These are phyloP conservation scores for Hypericum perforatum DNA, from an alignment of 345 rosid genomes.

Conservation along the genomic window DNA sequence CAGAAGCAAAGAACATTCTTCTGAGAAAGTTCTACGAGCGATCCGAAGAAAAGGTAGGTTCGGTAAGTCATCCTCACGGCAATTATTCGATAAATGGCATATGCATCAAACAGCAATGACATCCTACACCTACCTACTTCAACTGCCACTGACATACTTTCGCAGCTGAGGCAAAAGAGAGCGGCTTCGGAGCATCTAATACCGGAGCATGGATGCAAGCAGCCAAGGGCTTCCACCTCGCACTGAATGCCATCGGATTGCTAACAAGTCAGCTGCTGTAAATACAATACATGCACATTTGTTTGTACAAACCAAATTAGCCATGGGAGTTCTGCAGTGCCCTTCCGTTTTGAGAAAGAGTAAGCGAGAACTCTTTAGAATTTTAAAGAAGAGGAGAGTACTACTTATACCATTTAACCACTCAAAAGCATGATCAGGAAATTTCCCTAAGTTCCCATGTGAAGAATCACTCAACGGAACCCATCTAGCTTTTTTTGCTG, in stretches of 20 bases:
- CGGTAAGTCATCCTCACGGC: neutral
- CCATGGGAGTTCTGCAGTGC: neutral
- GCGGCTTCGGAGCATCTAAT: conserved; percentile 54
- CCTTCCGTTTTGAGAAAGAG: too few species aligned
- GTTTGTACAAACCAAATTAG: conserved; percentile 10
- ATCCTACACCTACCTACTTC: neutral
- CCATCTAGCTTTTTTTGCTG: too few species aligned
- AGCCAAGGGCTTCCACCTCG: conserved; percentile 45
- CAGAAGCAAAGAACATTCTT: conserved; percentile 68
- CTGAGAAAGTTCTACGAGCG: conserved; percentile 58
- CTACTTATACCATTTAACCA: too few species aligned
- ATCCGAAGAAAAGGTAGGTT: conserved; percentile 66
- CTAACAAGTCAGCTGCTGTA: conserved; percentile 3
- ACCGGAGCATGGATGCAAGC: conserved; percentile 76
- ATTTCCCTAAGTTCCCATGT: too few species aligned
- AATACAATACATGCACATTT: conserved; percentile 17
- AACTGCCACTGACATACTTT: conserved; percentile 6
- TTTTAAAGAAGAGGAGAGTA: too few species aligned
- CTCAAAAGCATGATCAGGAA: too few species aligned
- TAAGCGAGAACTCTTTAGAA: too few species aligned
- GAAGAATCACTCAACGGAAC: too few species aligned
- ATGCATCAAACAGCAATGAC: neutral
- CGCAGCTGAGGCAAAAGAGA: conserved; percentile 77
- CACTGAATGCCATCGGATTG: neutral
- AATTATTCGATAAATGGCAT: neutral